Percentiles rank a stretch among this genome's conserved stretches.
Conservation (phyloP, 208 protist genomes). For the Trypanosoma brucei region DNA sequence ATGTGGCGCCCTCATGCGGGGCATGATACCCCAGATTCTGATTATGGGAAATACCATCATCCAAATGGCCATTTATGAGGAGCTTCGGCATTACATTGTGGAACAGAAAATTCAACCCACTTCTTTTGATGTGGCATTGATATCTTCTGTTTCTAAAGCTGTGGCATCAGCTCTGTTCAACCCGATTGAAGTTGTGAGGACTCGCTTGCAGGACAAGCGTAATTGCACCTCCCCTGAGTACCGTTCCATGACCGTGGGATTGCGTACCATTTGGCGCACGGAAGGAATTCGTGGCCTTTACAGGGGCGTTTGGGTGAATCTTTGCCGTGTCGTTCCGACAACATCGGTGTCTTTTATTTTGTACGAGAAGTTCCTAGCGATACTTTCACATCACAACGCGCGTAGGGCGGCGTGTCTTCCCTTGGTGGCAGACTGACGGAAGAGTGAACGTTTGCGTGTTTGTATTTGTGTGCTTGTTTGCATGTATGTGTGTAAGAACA, state of each 20-base stretch:
- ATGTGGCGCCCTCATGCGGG: constrained; percentile 58
- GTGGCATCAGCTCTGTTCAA: constrained; percentile 67
- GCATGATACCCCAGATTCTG: constrained; percentile 69
- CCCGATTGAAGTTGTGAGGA: constrained; percentile 81
- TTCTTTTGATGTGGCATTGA: constrained; percentile 51
- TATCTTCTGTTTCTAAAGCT: constrained; percentile 67
- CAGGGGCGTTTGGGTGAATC: constrained; percentile 73
- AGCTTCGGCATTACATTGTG: constrained; percentile 58
- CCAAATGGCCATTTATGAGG: constrained; percentile 83
- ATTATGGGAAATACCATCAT: constrained; percentile 74
- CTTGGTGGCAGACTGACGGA: background rate
- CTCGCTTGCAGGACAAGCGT: constrained; percentile 65
- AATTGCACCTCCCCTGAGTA: constrained; percentile 47
- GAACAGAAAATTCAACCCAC: constrained; percentile 54
- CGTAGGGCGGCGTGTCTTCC: background rate
- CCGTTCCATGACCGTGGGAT: constrained; percentile 44
- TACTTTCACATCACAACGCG: constrained; percentile 2
- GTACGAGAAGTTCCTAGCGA: constrained; percentile 70
- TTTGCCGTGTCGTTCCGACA: constrained; percentile 73
- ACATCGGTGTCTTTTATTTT: constrained; percentile 75
- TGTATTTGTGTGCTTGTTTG: too few relatives aligned
- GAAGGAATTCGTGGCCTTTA: constrained; percentile 74
- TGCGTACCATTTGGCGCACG: constrained; percentile 66
- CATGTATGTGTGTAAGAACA: too few relatives aligned
- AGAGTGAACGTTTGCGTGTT: background rate